A percentile compares a stretch with the other conserved stretches of the same genome.
These are phyloP conservation scores for Quercus bicolor DNA, from an alignment of 306 rosid genomes.

Conservation along the genomic window DNA sequence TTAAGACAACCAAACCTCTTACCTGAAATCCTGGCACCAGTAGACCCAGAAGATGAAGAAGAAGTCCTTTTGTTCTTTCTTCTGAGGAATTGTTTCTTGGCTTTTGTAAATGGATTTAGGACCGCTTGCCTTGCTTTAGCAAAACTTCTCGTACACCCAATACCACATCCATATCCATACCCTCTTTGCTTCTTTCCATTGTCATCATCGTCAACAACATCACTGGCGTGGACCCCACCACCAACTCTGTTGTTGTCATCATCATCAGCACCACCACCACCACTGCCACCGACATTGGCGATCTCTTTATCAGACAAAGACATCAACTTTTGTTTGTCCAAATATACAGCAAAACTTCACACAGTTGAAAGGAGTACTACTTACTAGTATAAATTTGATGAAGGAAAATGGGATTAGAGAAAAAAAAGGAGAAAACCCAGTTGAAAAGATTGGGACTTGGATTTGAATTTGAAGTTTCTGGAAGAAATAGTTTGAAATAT, in stretches of 20 bases:
- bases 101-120: slow-evolving; percentile 39
- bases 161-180: neutral
- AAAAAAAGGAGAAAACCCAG: neutral
- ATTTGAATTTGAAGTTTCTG: neutral
- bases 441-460: neutral
- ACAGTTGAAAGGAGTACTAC: too few species aligned
- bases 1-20: slow-evolving; percentile 24
- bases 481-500: neutral
- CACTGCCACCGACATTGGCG: slow-evolving; percentile 25
- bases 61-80: slow-evolving; percentile 26
- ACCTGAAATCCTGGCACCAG: slow-evolving; percentile 25
- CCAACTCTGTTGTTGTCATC: slow-evolving; percentile 18
- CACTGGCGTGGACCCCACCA: slow-evolving; percentile 31
- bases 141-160: slow-evolving; percentile 22
- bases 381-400: neutral
- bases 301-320: slow-evolving; percentile 48
- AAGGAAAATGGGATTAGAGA: slow-evolving; percentile 1
- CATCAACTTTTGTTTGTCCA: slow-evolving; percentile 29
- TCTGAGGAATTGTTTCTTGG: slow-evolving; percentile 31
- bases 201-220: slow-evolving; percentile 29
- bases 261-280: slow-evolving; percentile 11
- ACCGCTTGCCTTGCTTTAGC: slow-evolving; percentile 37
- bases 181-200: slow-evolving; percentile 24
- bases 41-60: slow-evolving; percentile 8
- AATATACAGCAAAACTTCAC: neutral